Conservation (phyloP, 768 basidiomycete genomes). For the Coprinopsis cinerea region DNA sequence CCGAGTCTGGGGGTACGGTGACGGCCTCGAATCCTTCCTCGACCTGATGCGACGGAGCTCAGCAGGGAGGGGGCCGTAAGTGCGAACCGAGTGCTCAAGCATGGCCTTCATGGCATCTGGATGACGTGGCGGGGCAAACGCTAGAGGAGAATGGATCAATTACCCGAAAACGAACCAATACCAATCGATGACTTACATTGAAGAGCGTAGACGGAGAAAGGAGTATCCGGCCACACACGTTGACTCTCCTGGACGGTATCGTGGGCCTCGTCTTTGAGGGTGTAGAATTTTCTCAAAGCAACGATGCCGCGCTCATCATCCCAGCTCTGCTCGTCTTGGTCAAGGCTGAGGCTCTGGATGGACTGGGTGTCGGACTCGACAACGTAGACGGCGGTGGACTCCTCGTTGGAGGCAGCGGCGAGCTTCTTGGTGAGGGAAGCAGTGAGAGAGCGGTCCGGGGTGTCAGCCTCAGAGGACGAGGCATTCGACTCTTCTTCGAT, state of each 20-base stretch:
- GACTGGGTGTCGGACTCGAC: slow-evolving; percentile 53
- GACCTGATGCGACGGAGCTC: slow-evolving; percentile 63
- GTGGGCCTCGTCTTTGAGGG: slow-evolving; percentile 63
- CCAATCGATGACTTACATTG: slow-evolving; percentile 50
- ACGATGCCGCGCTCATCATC: slow-evolving; percentile 65
- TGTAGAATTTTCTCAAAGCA: slow-evolving; percentile 60
- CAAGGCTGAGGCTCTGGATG: slow-evolving; percentile 19
- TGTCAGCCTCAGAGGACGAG: slow-evolving; percentile 23
- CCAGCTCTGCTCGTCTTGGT: slow-evolving; percentile 43
- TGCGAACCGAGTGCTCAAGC: slow-evolving; percentile 66
- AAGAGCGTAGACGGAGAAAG: slow-evolving; percentile 64
- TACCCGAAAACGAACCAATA: background rate
- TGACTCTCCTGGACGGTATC: slow-evolving; percentile 63
- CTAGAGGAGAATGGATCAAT: slow-evolving; percentile 29
- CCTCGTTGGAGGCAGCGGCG: slow-evolving; percentile 30
- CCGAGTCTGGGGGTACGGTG: slow-evolving; percentile 61
- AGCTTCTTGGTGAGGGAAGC: slow-evolving; percentile 30
- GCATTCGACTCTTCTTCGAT: slow-evolving; percentile 62
- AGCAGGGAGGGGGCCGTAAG: slow-evolving; percentile 66
- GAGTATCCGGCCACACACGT: slow-evolving; percentile 61
- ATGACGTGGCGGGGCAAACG: slow-evolving; percentile 64
- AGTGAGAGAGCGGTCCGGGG: slow-evolving; percentile 21
- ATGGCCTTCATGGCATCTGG: slow-evolving; percentile 66
- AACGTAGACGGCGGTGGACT: slow-evolving; percentile 39
- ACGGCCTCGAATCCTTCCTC: slow-evolving; percentile 63